Evolutionary conservation across 1,139 yeast species (phyloP), one percentile per base, ranked within the genome.

Genomic region (Taiozyma sp.): DNA sequence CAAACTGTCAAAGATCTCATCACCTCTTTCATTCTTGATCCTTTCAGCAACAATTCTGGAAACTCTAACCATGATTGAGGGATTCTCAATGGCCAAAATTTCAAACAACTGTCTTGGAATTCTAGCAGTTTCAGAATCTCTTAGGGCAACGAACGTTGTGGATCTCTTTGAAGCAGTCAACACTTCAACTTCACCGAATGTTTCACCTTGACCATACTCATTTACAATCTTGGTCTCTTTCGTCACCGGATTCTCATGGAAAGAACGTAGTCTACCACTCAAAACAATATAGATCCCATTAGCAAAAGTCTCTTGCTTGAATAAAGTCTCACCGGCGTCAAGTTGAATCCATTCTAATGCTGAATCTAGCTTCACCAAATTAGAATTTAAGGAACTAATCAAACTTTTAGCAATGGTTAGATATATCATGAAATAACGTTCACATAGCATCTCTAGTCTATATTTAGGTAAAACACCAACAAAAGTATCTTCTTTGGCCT

Each of bases 321-420:
- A 89, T 29, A 93, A 68, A 0, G 84, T 79, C 50, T 85, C 85
- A 0, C 98, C 97, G 0, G 97, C 95, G 16, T 84, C 83, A 5
- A 89, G 76, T 56, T 90, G 96, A 47, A 93, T 83, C 99, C 99
- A 93, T 66, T 93, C 99, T 48, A 93, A 71, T 0, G 98, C 97
- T 68, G 87, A 89, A 65, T 93, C 99, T 46, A 93, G 79, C 48
- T 87, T 82, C 44, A 87, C 68, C 46, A 93, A 73, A 51, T 87
- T 80, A 34, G 80, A 74, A 32, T 93, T 84, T 45, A 93, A 70
- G 4, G 87, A 75, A 27, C 75, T 76, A 47, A 89, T 83, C 57
- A 92, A 70, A 16, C 83, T 79, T 49, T 83, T 81, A 0, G 98
- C 97, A 49, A 91, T 79, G 6, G 91, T 83, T 46, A 93, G 71